A percentile compares a stretch with the other conserved stretches of the same genome.
Evolutionary conservation across 768 basidiomycete genomes (phyloP).

Genomic region (Pleurotus djamor): DNA sequence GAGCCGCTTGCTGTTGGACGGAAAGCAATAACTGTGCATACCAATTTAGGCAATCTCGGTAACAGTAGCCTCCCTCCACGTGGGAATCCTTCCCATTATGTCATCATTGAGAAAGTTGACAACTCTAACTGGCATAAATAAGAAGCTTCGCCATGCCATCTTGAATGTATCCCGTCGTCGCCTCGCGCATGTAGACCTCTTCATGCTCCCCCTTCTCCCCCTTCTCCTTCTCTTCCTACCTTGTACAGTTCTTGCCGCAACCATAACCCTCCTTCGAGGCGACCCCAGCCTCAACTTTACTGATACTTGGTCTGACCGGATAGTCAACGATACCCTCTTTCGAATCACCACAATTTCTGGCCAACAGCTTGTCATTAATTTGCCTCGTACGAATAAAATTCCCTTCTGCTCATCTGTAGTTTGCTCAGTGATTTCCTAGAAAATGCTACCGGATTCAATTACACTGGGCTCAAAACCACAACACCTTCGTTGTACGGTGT

Average conservation of each 20-base stretch:
- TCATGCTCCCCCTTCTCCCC: not conserved
- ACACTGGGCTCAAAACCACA: not conserved
- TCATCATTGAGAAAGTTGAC: no score
- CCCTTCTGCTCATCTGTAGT: not conserved
- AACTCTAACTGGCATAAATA: no score
- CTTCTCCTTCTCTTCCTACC: not conserved
- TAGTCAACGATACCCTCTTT: not conserved
- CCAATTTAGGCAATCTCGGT: not conserved
- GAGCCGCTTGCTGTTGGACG: not conserved
- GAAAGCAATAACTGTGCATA: not conserved
- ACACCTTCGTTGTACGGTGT: slow-evolving; percentile 2
- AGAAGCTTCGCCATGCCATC: no score
- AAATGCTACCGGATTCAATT: not conserved
- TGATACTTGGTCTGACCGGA: not conserved
- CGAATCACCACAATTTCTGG: not conserved
- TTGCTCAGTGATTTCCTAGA: not conserved
- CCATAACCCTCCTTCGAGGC: not conserved
- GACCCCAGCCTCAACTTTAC: not conserved
- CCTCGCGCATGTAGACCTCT: no score
- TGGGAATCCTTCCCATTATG: not conserved
- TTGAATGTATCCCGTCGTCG: no score
- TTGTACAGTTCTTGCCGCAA: not conserved
- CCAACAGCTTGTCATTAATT: not conserved
- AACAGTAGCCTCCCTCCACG: not conserved
- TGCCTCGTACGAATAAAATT: not conserved